Percentiles rank a stretch among this genome's conserved stretches.
These are phyloP conservation scores for Pichia sp. DNA, from an alignment of 1,139 yeast species.

Conservation along the genomic window DNA sequence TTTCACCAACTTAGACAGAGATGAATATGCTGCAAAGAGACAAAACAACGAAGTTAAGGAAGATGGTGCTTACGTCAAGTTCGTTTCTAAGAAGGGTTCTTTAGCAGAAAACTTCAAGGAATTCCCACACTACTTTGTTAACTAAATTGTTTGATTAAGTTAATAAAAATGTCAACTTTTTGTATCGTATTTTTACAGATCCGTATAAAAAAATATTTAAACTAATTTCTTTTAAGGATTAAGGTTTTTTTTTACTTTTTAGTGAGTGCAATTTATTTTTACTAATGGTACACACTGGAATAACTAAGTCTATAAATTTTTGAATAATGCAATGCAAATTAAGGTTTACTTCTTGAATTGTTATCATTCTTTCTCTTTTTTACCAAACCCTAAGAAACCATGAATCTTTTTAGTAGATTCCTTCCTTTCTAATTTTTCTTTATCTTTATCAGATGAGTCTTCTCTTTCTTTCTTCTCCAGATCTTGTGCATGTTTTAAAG, in stretches of 20 bases:
- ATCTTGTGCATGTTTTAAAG: slow-evolving; percentile 26
- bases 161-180: slow-evolving; percentile 2
- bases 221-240: neutral
- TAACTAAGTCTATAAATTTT: neutral
- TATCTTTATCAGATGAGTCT: neutral
- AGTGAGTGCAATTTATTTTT: neutral
- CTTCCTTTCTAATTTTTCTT: slow-evolving; percentile 5
- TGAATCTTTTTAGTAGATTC: slow-evolving; percentile 9
- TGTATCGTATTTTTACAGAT: slow-evolving; percentile 5
- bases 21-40: slow-evolving; percentile 88
- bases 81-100: slow-evolving; percentile 94
- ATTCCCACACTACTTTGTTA: slow-evolving; percentile 87
- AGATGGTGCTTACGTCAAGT: slow-evolving; percentile 99
- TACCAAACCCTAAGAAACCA: slow-evolving; percentile 14
- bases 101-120: slow-evolving; percentile 84
- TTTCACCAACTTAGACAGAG: slow-evolving; percentile 98
- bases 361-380: neutral
- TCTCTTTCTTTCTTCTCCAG: slow-evolving; percentile 16
- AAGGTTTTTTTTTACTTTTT: no score
- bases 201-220: slow-evolving; percentile 2
- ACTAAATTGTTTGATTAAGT: slow-evolving; percentile 27
- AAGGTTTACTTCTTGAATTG: neutral
- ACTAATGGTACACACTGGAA: neutral
- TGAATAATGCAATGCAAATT: neutral
- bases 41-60: slow-evolving; percentile 97